phyloP scores from a whole-genome alignment of 371 early-diverging fungal genomes.

The Circinella minor region DNA sequence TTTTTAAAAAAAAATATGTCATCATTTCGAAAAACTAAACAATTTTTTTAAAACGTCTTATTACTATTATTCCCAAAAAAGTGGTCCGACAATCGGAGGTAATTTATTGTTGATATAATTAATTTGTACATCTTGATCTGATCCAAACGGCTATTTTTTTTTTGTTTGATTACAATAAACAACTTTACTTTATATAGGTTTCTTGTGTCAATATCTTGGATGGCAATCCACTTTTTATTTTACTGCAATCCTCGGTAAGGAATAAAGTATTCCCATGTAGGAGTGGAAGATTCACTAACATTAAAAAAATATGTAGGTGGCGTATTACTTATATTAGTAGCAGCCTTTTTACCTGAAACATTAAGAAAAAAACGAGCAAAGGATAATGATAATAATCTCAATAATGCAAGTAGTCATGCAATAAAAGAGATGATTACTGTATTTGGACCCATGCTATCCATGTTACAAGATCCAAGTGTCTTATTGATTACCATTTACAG shows the following conservation, averaged over 20 bases:
- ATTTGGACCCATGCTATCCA: conserved; percentile 27
- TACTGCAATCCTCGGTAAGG: conserved; percentile 51
- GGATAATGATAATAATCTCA: neutral
- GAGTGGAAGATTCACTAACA: neutral
- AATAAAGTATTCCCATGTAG: neutral
- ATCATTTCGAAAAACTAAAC: neutral
- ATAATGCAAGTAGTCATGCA: neutral
- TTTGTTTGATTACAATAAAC: too few species aligned
- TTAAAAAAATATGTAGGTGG: conserved; percentile 9
- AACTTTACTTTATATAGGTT: neutral
- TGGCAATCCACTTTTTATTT: conserved; percentile 73
- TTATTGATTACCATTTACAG: conserved; percentile 31
- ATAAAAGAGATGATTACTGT: conserved; percentile 11
- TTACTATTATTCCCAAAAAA: neutral
- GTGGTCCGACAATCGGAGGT: conserved; percentile 27
- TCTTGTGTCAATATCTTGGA: conserved; percentile 59
- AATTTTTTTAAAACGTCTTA: neutral
- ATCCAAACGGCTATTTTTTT: neutral
- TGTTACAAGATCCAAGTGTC: conserved; percentile 33
- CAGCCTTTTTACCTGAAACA: conserved; percentile 37
- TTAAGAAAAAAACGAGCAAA: conserved; percentile 14
- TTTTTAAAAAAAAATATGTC: neutral
- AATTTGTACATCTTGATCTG: neutral
- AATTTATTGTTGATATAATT: conserved; percentile 9
- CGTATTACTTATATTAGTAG: conserved; percentile 22